phyloP scores from a whole-genome alignment of 768 basidiomycete genomes.

The Mycena vulgaris region DNA sequence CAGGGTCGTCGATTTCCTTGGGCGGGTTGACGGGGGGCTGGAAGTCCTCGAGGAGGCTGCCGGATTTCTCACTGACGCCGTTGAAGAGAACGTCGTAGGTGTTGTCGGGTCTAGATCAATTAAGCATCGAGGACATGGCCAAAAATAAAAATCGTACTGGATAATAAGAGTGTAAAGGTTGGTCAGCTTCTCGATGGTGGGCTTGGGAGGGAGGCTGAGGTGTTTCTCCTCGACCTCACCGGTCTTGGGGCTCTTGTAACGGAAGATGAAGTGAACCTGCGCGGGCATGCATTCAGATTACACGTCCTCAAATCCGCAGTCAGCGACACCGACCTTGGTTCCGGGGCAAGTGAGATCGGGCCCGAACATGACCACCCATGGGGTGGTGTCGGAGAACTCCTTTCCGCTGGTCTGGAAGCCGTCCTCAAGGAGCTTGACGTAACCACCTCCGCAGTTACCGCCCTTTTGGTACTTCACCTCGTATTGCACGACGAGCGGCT shows the following conservation, averaged over 20 bases:
- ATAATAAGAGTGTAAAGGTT: slow-evolving; percentile 96
- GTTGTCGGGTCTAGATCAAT: slow-evolving; percentile 83
- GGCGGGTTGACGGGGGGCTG: slow-evolving; percentile 93
- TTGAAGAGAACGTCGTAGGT: slow-evolving; percentile 95
- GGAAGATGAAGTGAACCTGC: slow-evolving; percentile 99
- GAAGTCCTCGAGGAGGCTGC: slow-evolving; percentile 94
- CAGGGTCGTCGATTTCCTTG: slow-evolving; percentile 93
- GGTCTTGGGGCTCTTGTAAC: slow-evolving; percentile 93
- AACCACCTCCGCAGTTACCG: slow-evolving; percentile 99
- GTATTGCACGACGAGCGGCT: slow-evolving; percentile 96
- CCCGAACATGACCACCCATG: slow-evolving; percentile 98
- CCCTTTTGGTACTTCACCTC: slow-evolving; percentile 99
- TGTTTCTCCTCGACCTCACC: slow-evolving; percentile 99
- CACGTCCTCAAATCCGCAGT: background rate
- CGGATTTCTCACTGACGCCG: slow-evolving; percentile 83
- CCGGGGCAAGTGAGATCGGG: slow-evolving; percentile 96
- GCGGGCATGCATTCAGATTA: slow-evolving; percentile 21
- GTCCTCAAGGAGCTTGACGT: slow-evolving; percentile 95
- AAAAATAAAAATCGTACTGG: slow-evolving; percentile 82
- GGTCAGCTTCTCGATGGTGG: slow-evolving; percentile 90
- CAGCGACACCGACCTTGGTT: slow-evolving; percentile 74
- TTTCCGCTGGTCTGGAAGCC: slow-evolving; percentile 95
- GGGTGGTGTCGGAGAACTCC: slow-evolving; percentile 94
- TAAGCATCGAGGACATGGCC: slow-evolving; percentile 89
- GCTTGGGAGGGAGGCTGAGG: slow-evolving; percentile 84